These are phyloP conservation scores for Durio zibethinus DNA, from an alignment of 345 rosid species.

Conservation along the genomic window DNA sequence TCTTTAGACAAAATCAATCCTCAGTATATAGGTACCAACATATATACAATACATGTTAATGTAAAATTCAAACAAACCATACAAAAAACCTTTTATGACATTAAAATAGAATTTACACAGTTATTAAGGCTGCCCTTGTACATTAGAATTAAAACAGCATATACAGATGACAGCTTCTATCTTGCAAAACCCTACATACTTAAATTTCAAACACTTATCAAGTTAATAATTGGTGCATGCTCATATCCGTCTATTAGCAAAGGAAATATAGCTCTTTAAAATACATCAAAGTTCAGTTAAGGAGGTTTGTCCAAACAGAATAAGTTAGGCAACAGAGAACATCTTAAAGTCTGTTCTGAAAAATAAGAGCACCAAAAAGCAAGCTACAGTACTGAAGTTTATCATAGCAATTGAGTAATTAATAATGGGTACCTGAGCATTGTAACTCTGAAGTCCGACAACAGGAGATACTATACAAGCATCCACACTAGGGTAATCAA, in stretches of 20 bases:
- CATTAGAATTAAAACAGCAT: background rate
- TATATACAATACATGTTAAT: background rate
- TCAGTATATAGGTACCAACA: background rate
- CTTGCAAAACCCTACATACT: background rate
- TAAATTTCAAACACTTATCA: background rate
- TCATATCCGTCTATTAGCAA: background rate
- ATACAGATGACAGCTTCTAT: background rate
- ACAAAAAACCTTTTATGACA: background rate
- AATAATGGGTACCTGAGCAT: slow-evolving; percentile 44
- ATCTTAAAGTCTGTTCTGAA: background rate
- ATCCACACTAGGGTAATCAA: slow-evolving; percentile 21
- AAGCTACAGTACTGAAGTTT: background rate
- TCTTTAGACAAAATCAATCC: background rate
- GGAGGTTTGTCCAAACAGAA: background rate
- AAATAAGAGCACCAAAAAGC: background rate
- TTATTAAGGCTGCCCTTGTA: background rate
- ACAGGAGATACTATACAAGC: slow-evolving; percentile 38
- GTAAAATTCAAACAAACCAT: background rate
- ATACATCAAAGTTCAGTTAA: background rate
- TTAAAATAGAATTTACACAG: background rate
- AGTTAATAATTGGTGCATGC: background rate
- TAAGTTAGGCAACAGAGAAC: background rate
- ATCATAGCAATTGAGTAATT: background rate
- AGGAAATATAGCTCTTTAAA: background rate
- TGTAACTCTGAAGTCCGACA: slow-evolving; percentile 60